Evolutionary conservation across 1,284 basidiomycete species (phyloP).

Genomic region (Trichosporon coremiiforme): DNA sequence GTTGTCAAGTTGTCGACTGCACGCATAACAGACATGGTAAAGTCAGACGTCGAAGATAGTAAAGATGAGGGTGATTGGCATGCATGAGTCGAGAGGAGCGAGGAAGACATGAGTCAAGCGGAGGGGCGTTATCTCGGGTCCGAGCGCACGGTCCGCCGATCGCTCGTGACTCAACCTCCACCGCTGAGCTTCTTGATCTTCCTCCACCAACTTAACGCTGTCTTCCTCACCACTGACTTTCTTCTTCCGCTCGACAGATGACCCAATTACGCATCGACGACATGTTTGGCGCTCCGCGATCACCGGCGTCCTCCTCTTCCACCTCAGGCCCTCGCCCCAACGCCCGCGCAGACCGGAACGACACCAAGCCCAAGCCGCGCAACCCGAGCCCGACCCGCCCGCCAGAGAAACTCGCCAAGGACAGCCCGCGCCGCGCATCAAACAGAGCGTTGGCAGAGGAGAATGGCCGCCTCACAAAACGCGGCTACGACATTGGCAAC

Average conservation of each 20-base stretch:
- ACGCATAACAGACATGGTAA: too few species aligned
- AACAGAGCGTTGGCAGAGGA: constrained; percentile 21
- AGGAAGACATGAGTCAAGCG: neutral
- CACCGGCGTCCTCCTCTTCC: neutral
- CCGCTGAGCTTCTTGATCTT: neutral
- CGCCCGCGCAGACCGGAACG: neutral
- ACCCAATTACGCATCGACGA: constrained; percentile 16
- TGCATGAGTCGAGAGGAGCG: neutral
- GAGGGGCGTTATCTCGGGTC: neutral
- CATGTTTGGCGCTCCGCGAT: neutral
- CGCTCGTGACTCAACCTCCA: constrained; percentile 5
- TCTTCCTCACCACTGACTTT: neutral
- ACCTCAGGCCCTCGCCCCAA: neutral
- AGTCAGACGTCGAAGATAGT: neutral
- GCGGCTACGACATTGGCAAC: constrained; percentile 15
- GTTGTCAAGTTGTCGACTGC: neutral
- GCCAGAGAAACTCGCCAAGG: neutral
- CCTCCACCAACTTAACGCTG: neutral
- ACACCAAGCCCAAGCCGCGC: neutral
- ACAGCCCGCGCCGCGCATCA: neutral
- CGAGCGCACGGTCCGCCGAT: neutral
- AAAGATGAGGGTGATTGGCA: neutral
- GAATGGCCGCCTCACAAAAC: constrained; percentile 25
- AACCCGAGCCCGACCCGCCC: neutral
- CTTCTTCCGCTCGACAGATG: neutral